phyloP scores from a whole-genome alignment of 768 basidiomycete species.

The Boletus eberwhitei region DNA sequence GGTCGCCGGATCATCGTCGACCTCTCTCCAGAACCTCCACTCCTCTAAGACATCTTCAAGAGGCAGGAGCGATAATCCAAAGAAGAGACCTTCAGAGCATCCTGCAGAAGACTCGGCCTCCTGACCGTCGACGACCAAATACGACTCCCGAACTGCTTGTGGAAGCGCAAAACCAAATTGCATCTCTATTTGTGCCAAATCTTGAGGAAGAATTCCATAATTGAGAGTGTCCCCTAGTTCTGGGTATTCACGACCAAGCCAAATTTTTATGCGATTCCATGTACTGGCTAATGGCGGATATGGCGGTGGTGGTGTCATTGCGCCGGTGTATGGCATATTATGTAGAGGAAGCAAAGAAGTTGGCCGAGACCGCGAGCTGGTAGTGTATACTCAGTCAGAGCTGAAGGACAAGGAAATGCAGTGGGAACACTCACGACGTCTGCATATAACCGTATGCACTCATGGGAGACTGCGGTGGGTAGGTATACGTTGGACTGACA shows the following conservation, averaged over 20 bases:
- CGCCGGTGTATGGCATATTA: conserved; percentile 45
- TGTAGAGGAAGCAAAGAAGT: conserved; percentile 68
- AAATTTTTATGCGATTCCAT: conserved; percentile 80
- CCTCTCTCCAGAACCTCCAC: conserved; percentile 95
- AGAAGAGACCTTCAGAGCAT: conserved; percentile 89
- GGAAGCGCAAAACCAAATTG: conserved; percentile 85
- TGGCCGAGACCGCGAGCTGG: conserved; percentile 44
- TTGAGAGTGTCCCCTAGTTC: conserved; percentile 96
- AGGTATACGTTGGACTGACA: conserved; percentile 60
- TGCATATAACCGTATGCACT: conserved; percentile 59
- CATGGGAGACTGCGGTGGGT: conserved; percentile 63
- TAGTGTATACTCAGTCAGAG: conserved; percentile 4
- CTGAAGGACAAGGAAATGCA: background rate
- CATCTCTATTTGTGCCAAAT: conserved; percentile 78
- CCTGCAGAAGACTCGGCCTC: conserved; percentile 87
- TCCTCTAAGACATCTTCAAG: conserved; percentile 92
- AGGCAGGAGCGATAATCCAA: conserved; percentile 89
- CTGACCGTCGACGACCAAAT: conserved; percentile 86
- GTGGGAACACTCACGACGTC: conserved; percentile 42
- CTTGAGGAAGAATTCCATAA: conserved; percentile 77
- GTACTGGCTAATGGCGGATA: conserved; percentile 83
- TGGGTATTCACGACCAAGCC: conserved; percentile 84
- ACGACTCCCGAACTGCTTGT: conserved; percentile 84
- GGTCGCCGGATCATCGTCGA: conserved; percentile 83
- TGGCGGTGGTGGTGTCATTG: conserved; percentile 34